A percentile compares a stretch with the other conserved stretches of the same genome.
These are phyloP conservation scores for Kurtzmaniella cleridarum DNA, from an alignment of 805 yeast genomes.

Conservation along the genomic window DNA sequence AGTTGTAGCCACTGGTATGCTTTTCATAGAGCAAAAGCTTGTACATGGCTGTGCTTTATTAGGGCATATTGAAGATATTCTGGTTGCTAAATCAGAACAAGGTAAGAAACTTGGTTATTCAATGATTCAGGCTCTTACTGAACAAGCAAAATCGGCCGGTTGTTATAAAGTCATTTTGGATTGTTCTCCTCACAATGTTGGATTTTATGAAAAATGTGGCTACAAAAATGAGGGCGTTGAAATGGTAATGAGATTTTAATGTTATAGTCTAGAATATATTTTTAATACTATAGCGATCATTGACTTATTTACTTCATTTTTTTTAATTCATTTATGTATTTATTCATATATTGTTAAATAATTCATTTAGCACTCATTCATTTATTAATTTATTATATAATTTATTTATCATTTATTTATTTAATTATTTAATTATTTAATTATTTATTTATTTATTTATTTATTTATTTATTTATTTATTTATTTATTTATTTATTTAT, in stretches of 20 bases:
- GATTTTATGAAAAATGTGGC: constrained; percentile 88
- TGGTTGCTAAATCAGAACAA: constrained; percentile 69
- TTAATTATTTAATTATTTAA: not conserved
- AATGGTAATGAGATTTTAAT: constrained; percentile 51
- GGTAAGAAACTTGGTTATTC: constrained; percentile 76
- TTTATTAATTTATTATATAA: not conserved
- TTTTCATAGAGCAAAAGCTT: constrained; percentile 73
- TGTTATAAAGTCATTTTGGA: constrained; percentile 89
- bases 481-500: too few relatives aligned
- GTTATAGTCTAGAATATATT: not conserved
- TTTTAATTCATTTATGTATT: too few relatives aligned
- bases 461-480: too few relatives aligned
- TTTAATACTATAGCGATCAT: too few relatives aligned
- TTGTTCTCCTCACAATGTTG: constrained; percentile 77
- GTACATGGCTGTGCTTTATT: constrained; percentile 82
- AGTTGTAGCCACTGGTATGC: constrained; percentile 80
- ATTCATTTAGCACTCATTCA: too few relatives aligned
- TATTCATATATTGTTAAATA: too few relatives aligned
- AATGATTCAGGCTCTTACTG: constrained; percentile 57
- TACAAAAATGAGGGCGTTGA: constrained; percentile 59
- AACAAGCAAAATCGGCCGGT: constrained; percentile 53
- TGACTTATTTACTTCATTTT: too few relatives aligned
- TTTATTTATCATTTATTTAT: constrained; percentile 6
- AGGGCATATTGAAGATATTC: constrained; percentile 94
- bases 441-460: constrained; percentile 8